Evolutionary conservation across 805 yeast species (phyloP), one percentile per base, ranked within the genome.

Genomic region (Yarrowia sp.): DNA sequence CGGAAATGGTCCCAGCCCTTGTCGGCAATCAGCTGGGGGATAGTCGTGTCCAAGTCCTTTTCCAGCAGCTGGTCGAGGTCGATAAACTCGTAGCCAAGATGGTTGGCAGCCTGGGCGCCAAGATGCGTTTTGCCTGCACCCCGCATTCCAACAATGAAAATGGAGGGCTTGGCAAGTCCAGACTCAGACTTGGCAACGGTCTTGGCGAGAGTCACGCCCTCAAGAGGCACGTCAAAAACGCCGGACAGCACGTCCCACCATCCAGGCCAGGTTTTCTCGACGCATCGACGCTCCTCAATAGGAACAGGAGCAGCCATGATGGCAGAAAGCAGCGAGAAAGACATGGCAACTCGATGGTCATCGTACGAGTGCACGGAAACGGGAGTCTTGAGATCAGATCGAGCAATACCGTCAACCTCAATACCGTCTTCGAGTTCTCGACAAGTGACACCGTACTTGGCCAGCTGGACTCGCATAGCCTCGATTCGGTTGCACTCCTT

Each of bases 251-350:
- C 83, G 77, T 95, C 99, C 99, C 99, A 95, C 99, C 99, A 95
- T 40, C 98, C 98, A 21, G 99, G 99, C 99, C 99, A 95, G 0
- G 99, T 95, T 79, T 95, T 95, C 65, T 93, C 96, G 1, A 97
- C 96, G 74, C 98, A 91, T 26, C 88, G 84, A 77, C 98, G 85
- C 73, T 93, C 97, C 69, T 87, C 85, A 66, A 95, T 85, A 68
- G 85, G 79, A 0, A 89, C 93, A 1, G 89, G 86, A 3, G 79
- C 80, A 0, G 72, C 71, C 58, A 84, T 82, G 71, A 90, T 80
- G 36, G 96, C 91, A 4, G 97, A 93, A 62, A 95, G 78, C 66
- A 95, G 80, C 4, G 97, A 90, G 76, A 95, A 89, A 65, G 97
- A 89, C 99, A 95, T 95, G 10, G 99, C 99, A 30, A 95, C 98